Percentiles rank a stretch among this genome's conserved stretches.
Evolutionary conservation across 108 stramenopile species (phyloP).

Genomic region (Stephanodiscus triporus): DNA sequence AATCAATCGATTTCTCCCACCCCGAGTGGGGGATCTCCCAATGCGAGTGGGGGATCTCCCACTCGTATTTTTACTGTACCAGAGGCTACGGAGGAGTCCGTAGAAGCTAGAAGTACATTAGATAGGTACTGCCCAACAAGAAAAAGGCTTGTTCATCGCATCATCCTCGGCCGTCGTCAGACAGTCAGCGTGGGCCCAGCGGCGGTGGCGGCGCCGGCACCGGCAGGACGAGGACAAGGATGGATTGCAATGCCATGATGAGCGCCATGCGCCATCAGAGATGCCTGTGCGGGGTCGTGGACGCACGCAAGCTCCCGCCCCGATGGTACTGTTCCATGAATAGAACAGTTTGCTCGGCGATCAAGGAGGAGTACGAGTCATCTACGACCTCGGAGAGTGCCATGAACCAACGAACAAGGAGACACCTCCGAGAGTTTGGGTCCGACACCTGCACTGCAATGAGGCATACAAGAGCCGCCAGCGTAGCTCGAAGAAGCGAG

Average conservation of each 20-base stretch:
- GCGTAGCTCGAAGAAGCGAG: conserved; percentile 72
- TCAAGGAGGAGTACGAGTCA: conserved; percentile 88
- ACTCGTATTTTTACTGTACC: too few relatives aligned
- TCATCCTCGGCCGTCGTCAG: not conserved
- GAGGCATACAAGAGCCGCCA: conserved; percentile 81
- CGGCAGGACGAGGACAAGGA: not conserved
- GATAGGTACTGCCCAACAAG: too few relatives aligned
- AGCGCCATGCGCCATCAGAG: conserved; percentile 53
- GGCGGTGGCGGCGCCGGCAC: too few relatives aligned
- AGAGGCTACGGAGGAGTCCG: too few relatives aligned
- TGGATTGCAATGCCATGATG: conserved; percentile 39
- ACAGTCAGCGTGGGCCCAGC: not conserved
- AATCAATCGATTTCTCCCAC: too few relatives aligned
- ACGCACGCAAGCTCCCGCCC: conserved; percentile 83
- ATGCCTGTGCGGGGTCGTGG: conserved; percentile 86
- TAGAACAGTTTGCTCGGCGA: conserved; percentile 86
- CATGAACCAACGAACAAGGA: conserved; percentile 81
- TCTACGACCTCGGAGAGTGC: conserved; percentile 77
- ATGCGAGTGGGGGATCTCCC: too few relatives aligned
- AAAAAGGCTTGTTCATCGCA: too few relatives aligned
- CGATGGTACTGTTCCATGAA: conserved; percentile 92
- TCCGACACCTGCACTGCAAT: conserved; percentile 78
- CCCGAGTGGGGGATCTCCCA: too few relatives aligned
- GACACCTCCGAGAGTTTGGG: conserved; percentile 87
- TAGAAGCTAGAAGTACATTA: too few relatives aligned